A percentile compares a stretch with the other conserved stretches of the same genome.
Conservation (phyloP, 2,329 filamentous ascomycete species). For the Tolypocladium cylindrosporum region DNA sequence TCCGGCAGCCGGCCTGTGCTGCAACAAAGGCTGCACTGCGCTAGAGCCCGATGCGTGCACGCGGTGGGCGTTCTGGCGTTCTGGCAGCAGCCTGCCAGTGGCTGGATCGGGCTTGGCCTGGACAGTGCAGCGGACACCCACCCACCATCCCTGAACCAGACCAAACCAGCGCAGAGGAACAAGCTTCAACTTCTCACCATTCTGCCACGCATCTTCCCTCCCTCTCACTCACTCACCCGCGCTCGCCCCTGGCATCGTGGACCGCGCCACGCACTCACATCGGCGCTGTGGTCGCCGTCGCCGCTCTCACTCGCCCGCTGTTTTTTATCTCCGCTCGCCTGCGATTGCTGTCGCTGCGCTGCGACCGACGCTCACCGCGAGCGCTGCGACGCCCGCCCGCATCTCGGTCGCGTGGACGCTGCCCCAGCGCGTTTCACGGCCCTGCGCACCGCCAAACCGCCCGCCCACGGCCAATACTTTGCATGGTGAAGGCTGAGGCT, state of each 20-base stretch:
- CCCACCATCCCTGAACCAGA: not conserved
- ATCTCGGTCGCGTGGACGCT: conserved; percentile 31
- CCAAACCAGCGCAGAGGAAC: not conserved
- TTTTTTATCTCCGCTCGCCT: not conserved
- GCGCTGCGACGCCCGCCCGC: not conserved
- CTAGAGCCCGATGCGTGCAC: not conserved
- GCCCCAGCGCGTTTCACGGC: conserved; percentile 12
- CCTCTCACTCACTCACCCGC: conserved; percentile 3
- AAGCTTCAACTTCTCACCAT: conserved; percentile 15
- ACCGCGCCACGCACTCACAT: conserved; percentile 7
- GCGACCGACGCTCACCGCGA: not conserved
- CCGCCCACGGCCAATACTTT: conserved; percentile 7
- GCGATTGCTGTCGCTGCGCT: not conserved
- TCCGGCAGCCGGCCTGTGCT: not conserved
- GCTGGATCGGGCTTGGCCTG: not conserved
- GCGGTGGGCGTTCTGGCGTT: not conserved
- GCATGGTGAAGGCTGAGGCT: conserved; percentile 11
- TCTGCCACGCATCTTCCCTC: conserved; percentile 9
- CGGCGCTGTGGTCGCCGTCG: conserved; percentile 8
- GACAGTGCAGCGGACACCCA: conserved; percentile 1
- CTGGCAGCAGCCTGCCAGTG: not conserved
- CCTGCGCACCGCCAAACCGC: conserved; percentile 3
- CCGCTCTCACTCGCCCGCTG: conserved; percentile 3
- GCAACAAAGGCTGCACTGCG: not conserved
- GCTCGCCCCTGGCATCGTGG: conserved; percentile 5